Percentiles rank a stretch among this genome's conserved stretches.
Conservation (phyloP, 2,329 filamentous ascomycete species). For the Ophiocordyceps camponoti-saundersi region DNA sequence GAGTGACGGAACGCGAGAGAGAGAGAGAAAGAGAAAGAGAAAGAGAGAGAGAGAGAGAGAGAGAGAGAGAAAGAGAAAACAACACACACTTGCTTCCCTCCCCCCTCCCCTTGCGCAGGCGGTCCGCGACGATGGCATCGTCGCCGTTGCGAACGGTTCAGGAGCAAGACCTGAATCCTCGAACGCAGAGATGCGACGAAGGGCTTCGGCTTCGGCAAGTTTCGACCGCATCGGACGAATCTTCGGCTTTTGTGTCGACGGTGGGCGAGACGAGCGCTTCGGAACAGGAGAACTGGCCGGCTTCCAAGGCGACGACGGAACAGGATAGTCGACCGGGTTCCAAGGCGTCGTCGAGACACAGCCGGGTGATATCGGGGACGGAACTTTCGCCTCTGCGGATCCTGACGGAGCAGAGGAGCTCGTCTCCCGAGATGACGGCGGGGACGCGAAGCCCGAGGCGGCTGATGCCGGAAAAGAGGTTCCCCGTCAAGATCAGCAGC, state of each 20-base stretch:
- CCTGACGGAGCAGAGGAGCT: conserved; percentile 18
- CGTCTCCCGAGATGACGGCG: conserved; percentile 10
- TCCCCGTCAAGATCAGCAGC: conserved; percentile 42
- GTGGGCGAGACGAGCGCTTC: conserved; percentile 13
- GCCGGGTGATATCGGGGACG: conserved; percentile 37
- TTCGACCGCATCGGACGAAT: conserved; percentile 5
- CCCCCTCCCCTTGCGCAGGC: not conserved
- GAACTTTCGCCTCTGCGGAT: conserved; percentile 43
- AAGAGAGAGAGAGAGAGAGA: not conserved
- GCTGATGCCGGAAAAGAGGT: conserved; percentile 36
- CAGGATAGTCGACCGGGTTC: conserved; percentile 19
- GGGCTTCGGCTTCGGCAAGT: not conserved
- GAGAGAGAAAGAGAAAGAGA: no score
- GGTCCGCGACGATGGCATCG: not conserved
- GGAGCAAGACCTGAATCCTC: conserved; percentile 5
- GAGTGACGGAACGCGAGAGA: not conserved
- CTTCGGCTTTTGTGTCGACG: conserved; percentile 11
- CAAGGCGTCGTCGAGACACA: conserved; percentile 24
- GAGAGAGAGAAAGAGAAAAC: no score
- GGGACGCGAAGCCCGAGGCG: conserved; percentile 25
- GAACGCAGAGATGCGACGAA: not conserved
- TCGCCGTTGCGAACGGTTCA: conserved; percentile 8
- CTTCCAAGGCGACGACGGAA: not conserved
- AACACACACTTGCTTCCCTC: not conserved
- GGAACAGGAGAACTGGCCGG: conserved; percentile 24